These are phyloP conservation scores for Afroboletus lepidellus DNA, from an alignment of 1,284 basidiomycete genomes.

Conservation along the genomic window DNA sequence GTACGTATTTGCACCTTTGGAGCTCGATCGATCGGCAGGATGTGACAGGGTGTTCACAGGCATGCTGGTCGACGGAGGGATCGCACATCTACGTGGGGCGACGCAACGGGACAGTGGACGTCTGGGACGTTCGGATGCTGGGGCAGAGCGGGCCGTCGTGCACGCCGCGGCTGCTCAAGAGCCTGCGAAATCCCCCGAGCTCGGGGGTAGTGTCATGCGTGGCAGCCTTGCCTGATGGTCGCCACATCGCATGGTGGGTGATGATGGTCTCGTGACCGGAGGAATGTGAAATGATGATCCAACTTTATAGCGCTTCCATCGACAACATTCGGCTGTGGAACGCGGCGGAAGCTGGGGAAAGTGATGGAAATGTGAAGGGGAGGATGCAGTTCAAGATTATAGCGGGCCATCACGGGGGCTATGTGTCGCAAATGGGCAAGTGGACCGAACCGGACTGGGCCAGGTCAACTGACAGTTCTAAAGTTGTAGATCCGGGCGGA, in stretches of 20 bases:
- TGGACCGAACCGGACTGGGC: slow-evolving; percentile 16
- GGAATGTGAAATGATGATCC: slow-evolving; percentile 23
- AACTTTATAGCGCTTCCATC: slow-evolving; percentile 69
- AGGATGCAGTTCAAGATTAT: slow-evolving; percentile 92
- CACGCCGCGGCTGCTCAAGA: slow-evolving; percentile 75
- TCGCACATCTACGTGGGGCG: slow-evolving; percentile 89
- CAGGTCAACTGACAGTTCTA: slow-evolving; percentile 21
- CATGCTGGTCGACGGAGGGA: slow-evolving; percentile 92
- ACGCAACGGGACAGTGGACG: slow-evolving; percentile 87
- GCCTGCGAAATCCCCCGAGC: slow-evolving; percentile 81
- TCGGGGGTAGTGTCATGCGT: slow-evolving; percentile 93
- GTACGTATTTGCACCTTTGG: slow-evolving; percentile 43
- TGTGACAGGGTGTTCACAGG: slow-evolving; percentile 45
- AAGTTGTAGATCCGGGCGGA: slow-evolving; percentile 87
- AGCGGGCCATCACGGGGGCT: slow-evolving; percentile 94
- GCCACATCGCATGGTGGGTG: slow-evolving; percentile 84
- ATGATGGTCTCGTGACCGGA: slow-evolving; percentile 16
- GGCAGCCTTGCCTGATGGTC: slow-evolving; percentile 85
- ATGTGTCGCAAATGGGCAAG: slow-evolving; percentile 87
- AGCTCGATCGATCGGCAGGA: slow-evolving; percentile 3
- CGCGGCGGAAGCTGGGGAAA: slow-evolving; percentile 71
- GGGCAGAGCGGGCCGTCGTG: slow-evolving; percentile 57
- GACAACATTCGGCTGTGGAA: slow-evolving; percentile 98
- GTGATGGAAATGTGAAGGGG: slow-evolving; percentile 55
- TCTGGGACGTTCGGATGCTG: slow-evolving; percentile 87